Conservation (phyloP, 805 yeast species). For the Ogataea wickerhamii region DNA sequence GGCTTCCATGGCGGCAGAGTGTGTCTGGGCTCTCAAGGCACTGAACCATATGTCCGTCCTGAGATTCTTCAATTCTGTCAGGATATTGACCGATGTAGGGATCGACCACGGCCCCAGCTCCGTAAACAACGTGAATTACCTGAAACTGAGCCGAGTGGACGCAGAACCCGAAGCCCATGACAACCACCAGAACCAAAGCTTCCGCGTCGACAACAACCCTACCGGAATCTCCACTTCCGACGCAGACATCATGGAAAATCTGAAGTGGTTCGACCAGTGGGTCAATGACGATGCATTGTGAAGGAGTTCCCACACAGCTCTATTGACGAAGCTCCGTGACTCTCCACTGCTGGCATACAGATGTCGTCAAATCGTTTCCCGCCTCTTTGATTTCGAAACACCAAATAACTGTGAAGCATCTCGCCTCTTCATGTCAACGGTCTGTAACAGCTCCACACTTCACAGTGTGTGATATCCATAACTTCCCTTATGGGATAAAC, state of each 20-base stretch:
- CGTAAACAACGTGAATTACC: not conserved
- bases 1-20: conserved; percentile 2
- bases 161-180: not conserved
- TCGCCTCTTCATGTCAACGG: too few species aligned
- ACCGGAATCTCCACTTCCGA: not conserved
- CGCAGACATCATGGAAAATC: not conserved
- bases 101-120: conserved; percentile 1
- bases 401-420: too few species aligned
- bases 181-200: too few species aligned
- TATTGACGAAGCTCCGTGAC: too few species aligned
- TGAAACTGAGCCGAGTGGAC: not conserved
- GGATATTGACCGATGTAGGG: not conserved
- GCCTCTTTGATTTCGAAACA: too few species aligned
- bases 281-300: conserved; percentile 1
- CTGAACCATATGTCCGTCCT: conserved; percentile 2
- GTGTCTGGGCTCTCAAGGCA: conserved; percentile 1
- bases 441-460: too few species aligned
- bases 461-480: too few species aligned
- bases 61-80: not conserved
- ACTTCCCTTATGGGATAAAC: too few species aligned
- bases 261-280: conserved; percentile 3
- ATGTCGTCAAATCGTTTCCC: too few species aligned
- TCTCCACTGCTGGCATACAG: too few species aligned
- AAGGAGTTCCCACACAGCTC: too few species aligned
- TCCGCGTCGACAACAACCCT: not conserved